Base-by-base conservation (phyloP, 345 rosid genomes). In the Rhizophora mangle region DNA sequence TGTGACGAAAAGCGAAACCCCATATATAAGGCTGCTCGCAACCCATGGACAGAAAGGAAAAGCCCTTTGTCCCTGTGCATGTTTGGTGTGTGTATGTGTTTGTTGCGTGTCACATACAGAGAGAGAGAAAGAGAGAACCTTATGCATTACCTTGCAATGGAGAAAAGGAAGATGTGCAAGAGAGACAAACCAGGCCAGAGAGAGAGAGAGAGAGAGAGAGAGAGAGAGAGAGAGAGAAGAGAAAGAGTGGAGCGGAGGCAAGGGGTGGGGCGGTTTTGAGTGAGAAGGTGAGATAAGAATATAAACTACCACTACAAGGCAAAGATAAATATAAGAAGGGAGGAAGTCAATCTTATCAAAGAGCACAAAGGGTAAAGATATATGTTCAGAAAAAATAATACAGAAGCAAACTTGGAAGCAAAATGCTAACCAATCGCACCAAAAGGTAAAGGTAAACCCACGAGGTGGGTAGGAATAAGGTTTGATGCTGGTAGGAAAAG, bases 141-240 rank as follows among this genome's bases (percentile, higher is more conserved):
- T 58, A 8, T 72, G 68, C 57, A 72, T 68, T 84, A 82, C 85
- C 85, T 86, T 77, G 80, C 10, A 19, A 61, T n/a, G 49, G 82
- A 72, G 80, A 53, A 78, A 68, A 80, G 75, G 68, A 26, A 67
- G 78, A 73, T 70, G 69, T 62, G 70, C 74, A 63, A 73, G 32
- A 26, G 19, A 46, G 26, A 54, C 30, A 55, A 55, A 55, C 27
- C 27, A 43, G 47, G 47, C 4, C 19, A 11, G 46, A 62, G 30
- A 58, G 66, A 58, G 53, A 63, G 59, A 60, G 51, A 49, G 29
- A 54, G 39, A 73, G 62, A 66, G 43, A 15, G 30, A 60, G 54
- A 36, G 11, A 9, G 13, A 62, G 30, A 63, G 59, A 60, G 51
- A 49, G 29, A 54, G 39, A 73, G 62, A 66, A 15, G 53, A 27